Evolutionary conservation across 2,329 filamentous ascomycete genomes (phyloP).

Genomic region (Arthroderma sp.): DNA sequence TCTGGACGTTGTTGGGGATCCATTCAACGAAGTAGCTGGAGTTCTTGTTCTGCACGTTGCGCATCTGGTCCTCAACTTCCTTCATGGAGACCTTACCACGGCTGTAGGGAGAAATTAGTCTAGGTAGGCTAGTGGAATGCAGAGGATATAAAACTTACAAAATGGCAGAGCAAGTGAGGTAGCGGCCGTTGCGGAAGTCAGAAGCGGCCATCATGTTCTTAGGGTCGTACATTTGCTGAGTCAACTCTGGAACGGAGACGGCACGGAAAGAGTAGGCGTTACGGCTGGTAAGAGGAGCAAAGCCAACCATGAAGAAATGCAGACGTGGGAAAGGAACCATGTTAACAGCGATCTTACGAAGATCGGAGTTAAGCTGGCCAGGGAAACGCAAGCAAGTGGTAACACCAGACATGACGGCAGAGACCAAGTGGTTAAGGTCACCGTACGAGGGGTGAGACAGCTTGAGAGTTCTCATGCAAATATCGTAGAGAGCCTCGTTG

Average conservation of each 20-base stretch:
- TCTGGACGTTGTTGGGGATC: constrained; percentile 99
- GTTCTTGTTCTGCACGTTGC: constrained; percentile 99
- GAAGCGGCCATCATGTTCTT: constrained; percentile 99
- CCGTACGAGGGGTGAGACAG: constrained; percentile 96
- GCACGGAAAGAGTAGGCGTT: constrained; percentile 91
- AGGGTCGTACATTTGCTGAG: constrained; percentile 99
- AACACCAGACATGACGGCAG: constrained; percentile 98
- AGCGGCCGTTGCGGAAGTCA: constrained; percentile 99
- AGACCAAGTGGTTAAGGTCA: constrained; percentile 98
- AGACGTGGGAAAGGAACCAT: constrained; percentile 99
- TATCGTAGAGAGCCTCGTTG: constrained; percentile 99
- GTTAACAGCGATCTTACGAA: constrained; percentile 99
- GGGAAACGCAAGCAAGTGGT: constrained; percentile 99
- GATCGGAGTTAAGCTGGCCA: constrained; percentile 98
- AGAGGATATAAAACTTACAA: constrained; percentile 44
- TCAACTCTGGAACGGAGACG: constrained; percentile 92
- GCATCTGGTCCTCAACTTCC: constrained; percentile 99
- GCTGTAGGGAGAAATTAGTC: constrained; percentile 36
- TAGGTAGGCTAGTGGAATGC: background rate
- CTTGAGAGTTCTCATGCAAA: constrained; percentile 99
- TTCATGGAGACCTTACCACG: constrained; percentile 99
- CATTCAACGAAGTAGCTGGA: constrained; percentile 98
- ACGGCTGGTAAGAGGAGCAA: constrained; percentile 92
- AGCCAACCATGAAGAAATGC: constrained; percentile 99
- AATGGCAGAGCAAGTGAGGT: constrained; percentile 98